Percentiles rank a stretch among this genome's conserved stretches.
phyloP scores from a whole-genome alignment of 1,284 basidiomycete species.

The Ustilago loliicola region DNA sequence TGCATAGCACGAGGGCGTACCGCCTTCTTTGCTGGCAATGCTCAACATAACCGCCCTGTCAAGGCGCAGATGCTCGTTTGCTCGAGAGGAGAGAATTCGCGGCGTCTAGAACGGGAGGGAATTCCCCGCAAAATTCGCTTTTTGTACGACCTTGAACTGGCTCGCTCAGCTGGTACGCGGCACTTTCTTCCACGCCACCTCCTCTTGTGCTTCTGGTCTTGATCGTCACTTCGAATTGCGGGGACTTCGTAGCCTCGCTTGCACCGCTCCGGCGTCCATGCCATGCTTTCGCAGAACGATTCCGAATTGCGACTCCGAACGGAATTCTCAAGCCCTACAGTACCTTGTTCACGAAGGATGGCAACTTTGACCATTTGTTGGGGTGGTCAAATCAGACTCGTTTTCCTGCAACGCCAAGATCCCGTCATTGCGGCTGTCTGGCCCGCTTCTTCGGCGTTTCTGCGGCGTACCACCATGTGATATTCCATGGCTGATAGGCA shows the following conservation, averaged over 20 bases:
- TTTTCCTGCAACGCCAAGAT: neutral
- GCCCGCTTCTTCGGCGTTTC: neutral
- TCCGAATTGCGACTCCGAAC: neutral
- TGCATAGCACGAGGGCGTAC: neutral
- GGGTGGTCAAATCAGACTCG: neutral
- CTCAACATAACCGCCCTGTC: too few species aligned
- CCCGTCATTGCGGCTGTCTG: neutral
- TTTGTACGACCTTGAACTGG: neutral
- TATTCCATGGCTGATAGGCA: neutral
- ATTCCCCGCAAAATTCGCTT: conserved; percentile 4
- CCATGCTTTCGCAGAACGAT: neutral
- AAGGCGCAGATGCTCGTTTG: too few species aligned
- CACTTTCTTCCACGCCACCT: neutral
- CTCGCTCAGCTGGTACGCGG: neutral
- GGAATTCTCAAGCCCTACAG: neutral
- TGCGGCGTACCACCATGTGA: neutral
- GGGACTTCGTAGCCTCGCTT: neutral
- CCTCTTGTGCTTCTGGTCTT: neutral
- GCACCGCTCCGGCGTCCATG: neutral
- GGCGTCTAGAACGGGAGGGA: neutral
- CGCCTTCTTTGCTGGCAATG: neutral
- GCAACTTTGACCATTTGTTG: neutral
- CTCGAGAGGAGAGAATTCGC: neutral
- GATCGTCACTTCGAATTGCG: too few species aligned
- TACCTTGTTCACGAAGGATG: neutral